These are phyloP conservation scores for Stephania yunnanensis DNA, from an alignment of 164 flowering plant species.

Conservation along the genomic window DNA sequence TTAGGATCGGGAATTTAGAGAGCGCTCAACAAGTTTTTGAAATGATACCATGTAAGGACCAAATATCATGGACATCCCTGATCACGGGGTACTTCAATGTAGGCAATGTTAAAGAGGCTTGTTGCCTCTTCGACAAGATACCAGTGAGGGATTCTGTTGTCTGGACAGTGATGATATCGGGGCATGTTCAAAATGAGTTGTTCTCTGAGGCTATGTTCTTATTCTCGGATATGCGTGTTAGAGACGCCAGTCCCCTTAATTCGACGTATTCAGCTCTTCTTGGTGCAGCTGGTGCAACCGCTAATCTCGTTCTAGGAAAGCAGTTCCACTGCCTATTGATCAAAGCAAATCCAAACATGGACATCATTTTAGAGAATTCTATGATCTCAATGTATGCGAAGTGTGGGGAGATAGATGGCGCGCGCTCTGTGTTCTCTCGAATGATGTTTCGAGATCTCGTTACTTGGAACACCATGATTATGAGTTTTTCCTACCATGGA, in stretches of 20 bases:
- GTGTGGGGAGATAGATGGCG: conserved; percentile 42
- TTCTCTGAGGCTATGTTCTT: conserved; percentile 33
- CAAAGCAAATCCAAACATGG: conserved; percentile 26
- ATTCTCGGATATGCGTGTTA: conserved; percentile 32
- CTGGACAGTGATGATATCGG: conserved; percentile 62
- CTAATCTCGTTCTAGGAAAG: conserved; percentile 41
- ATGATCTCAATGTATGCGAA: conserved; percentile 58
- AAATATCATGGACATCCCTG: conserved; percentile 53
- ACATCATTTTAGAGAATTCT: conserved; percentile 39
- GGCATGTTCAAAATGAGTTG: conserved; percentile 45
- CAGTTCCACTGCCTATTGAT: conserved; percentile 35
- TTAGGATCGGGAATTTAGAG: conserved; percentile 31
- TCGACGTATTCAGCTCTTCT: conserved; percentile 40
- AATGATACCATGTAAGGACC: conserved; percentile 25
- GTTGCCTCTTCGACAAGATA: conserved; percentile 40
- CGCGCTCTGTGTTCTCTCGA: conserved; percentile 28
- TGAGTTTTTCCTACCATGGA: conserved; percentile 46
- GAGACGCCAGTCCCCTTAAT: conserved; percentile 30
- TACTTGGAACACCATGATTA: conserved; percentile 68
- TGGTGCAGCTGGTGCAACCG: conserved; percentile 53
- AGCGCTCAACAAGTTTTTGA: conserved; percentile 39
- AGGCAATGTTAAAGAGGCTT: conserved; percentile 39
- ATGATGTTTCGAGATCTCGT: conserved; percentile 37
- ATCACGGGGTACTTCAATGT: conserved; percentile 40
- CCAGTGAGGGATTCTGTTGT: conserved; percentile 46